Evolutionary conservation across 352 stramenopile genomes (phyloP), one percentile per base, ranked within the genome.

Genomic region (Aphanomyces astaci): DNA sequence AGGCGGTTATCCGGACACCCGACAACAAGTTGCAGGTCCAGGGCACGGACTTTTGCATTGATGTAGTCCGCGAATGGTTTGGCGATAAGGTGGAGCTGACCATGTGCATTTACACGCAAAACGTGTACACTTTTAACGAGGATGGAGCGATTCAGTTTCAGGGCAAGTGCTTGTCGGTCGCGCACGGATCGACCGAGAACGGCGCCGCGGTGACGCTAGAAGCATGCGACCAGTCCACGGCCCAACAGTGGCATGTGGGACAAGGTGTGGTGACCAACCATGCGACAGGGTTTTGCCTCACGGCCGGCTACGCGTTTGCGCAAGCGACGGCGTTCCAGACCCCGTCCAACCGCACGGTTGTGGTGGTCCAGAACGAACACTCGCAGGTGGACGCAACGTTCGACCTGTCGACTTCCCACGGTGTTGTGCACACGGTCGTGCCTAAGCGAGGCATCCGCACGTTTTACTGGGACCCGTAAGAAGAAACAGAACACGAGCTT

Each of bases 341-440:
- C 9, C 86, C 86, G 0, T 73, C 84, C 32, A 76, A 90, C 72
- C 82, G 78, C 65, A 92, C 84, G 66, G 83, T 94, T 33, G 73
- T 89, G 60, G 86, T 94, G 11, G 82, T 92, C 36, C 72, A 92
- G 64, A 94, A 94, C 70, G 84, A 92, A 55, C 92, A 94, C 76
- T 86, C 84, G 31, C 82, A 92, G 63, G 7, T 43, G 36, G 75
- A 82, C 22, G 82, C 80, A 0, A 55, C 76, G 48, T 91, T 94
- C 31, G 76, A 85, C 54, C 63, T 94, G 43, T 76, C 80, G 22
- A 78, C 82, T 49, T 75, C 72, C n/a, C 82, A 76, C 30, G 60
- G 74, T 11, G 72, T 70, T 19, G 56, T 91, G 30, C 67, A 84
- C 33, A 87, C 81, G 31, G 80, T 75, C 11, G 71, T 94, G 24